A percentile compares a stretch with the other conserved stretches of the same genome.
Evolutionary conservation across 305 asterid species (phyloP).

Genomic region (Fraxinus velutina): DNA sequence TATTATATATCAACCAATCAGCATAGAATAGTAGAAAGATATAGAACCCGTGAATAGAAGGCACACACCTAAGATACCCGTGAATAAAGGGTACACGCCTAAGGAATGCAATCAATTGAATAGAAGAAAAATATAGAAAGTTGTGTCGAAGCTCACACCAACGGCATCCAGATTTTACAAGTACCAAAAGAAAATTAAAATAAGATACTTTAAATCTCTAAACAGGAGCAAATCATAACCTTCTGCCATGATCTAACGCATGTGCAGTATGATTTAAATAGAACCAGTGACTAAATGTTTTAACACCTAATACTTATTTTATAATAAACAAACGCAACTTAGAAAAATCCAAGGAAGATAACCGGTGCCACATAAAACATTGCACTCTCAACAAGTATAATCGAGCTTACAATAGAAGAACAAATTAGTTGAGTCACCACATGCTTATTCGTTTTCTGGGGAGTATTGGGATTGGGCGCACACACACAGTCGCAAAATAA

Average conservation of each 20-base stretch:
- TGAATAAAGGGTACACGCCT: not conserved
- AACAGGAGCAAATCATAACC: conserved; percentile 10
- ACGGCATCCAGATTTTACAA: not conserved
- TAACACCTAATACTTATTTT: not conserved
- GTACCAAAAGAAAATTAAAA: not conserved
- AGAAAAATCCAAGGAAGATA: conserved; percentile 4
- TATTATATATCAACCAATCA: not conserved
- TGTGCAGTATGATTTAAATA: not conserved
- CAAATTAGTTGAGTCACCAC: not conserved
- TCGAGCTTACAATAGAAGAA: conserved; percentile 14
- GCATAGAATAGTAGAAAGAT: not conserved
- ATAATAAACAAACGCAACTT: conserved; percentile 1
- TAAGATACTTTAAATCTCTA: not conserved
- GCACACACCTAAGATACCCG: not conserved
- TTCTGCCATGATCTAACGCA: not conserved
- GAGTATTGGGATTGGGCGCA: not conserved
- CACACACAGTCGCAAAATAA: conserved; percentile 14
- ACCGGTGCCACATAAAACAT: not conserved
- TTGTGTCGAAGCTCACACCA: not conserved
- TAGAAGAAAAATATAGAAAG: not conserved
- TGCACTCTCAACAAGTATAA: conserved; percentile 14
- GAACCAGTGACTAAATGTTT: not conserved
- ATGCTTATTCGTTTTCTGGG: not conserved
- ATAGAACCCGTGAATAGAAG: not conserved
- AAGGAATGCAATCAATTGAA: not conserved